These are phyloP conservation scores for Aspergillus floridensis DNA, from an alignment of 2,329 filamentous ascomycete genomes.

Conservation along the genomic window DNA sequence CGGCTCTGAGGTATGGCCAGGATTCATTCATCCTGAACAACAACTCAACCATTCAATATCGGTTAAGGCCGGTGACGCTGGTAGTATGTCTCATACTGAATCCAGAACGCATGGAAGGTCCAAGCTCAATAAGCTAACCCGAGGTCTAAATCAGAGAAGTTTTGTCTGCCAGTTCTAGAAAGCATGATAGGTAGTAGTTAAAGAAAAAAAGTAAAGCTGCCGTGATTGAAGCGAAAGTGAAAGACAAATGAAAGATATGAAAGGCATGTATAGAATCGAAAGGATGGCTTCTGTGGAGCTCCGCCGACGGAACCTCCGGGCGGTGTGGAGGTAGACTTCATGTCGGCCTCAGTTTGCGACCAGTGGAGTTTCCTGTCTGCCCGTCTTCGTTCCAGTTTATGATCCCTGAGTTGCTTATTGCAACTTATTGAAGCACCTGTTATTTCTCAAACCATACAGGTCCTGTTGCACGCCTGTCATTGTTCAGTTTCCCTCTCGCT, in stretches of 20 bases:
- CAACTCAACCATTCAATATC: too few relatives aligned
- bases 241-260: background rate
- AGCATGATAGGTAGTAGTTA: too few relatives aligned
- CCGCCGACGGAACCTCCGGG: slow-evolving; percentile 1
- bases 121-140: too few relatives aligned
- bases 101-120: too few relatives aligned
- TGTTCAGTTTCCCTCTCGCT: background rate
- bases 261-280: background rate
- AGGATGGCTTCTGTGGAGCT: slow-evolving; percentile 1
- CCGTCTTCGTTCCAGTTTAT: background rate
- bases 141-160: too few relatives aligned
- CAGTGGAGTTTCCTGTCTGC: background rate
- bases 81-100: too few relatives aligned
- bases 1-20: too few relatives aligned
- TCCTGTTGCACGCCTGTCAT: background rate
- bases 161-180: too few relatives aligned
- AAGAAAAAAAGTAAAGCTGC: too few relatives aligned
- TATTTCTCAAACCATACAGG: background rate
- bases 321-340: slow-evolving; percentile 4
- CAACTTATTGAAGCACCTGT: background rate
- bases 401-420: background rate
- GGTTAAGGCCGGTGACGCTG: too few relatives aligned
- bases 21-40: too few relatives aligned
- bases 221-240: background rate
- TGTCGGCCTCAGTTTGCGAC: slow-evolving; percentile 5